These are phyloP conservation scores for Climacium dendroides DNA, from an alignment of 225 moss, liverwort and hornwort genomes.

Conservation along the genomic window DNA sequence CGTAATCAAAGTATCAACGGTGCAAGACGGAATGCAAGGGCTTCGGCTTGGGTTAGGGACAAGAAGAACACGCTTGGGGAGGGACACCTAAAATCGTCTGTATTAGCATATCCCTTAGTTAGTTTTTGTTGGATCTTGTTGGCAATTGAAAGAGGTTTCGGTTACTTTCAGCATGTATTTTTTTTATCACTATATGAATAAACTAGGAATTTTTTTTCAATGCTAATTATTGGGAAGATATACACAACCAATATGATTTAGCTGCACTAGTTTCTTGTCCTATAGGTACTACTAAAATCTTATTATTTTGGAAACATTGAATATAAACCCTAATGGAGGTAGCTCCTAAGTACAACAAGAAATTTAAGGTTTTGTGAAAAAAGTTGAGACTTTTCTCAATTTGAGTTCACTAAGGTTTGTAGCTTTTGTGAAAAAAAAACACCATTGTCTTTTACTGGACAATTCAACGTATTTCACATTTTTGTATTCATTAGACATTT, in stretches of 20 bases:
- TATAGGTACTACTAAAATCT: background rate
- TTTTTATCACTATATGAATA: rapidly evolving
- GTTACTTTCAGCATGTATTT: background rate
- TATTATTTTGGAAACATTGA: background rate
- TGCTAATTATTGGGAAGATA: background rate
- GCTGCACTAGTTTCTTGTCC: background rate
- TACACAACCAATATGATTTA: rapidly evolving
- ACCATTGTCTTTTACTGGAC: rapidly evolving
- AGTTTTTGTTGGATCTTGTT: background rate
- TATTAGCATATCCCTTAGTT: background rate
- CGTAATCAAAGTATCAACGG: background rate
- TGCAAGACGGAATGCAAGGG: background rate
- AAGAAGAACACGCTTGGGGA: background rate
- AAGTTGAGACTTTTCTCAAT: background rate
- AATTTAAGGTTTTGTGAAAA: background rate
- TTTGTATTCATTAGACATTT: rapidly evolving
- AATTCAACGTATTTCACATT: background rate
- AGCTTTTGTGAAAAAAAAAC: background rate
- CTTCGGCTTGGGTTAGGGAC: background rate
- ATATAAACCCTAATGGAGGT: background rate
- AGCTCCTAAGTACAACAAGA: background rate
- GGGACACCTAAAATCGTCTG: no score
- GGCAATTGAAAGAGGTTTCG: background rate
- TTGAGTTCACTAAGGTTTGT: background rate
- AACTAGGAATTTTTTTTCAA: background rate